Conservation (phyloP, 768 basidiomycete species). For the Lepiota venenata region DNA sequence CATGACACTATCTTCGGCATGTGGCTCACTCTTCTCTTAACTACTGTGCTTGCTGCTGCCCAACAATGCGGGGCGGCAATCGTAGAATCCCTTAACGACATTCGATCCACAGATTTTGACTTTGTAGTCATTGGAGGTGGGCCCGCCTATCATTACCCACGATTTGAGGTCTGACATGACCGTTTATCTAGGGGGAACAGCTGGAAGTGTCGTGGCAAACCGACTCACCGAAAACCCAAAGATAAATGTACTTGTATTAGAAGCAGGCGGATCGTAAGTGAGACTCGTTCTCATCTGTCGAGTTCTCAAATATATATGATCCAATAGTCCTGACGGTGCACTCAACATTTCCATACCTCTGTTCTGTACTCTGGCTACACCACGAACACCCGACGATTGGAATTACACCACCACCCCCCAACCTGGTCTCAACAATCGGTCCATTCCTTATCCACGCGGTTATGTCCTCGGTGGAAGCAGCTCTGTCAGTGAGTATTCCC, state of each 20-base stretch:
- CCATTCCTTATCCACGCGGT: no score
- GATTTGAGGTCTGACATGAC: not conserved
- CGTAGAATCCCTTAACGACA: slow-evolving; percentile 3
- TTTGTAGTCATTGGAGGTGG: slow-evolving; percentile 15
- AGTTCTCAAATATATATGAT: not conserved
- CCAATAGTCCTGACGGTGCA: not conserved
- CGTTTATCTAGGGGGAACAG: slow-evolving; percentile 37
- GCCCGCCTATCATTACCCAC: not conserved
- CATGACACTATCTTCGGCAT: not conserved
- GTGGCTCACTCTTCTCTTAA: not conserved
- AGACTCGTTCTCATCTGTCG: not conserved
- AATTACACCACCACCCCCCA: no score
- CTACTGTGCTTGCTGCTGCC: not conserved
- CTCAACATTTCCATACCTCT: not conserved
- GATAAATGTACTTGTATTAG: slow-evolving; percentile 47
- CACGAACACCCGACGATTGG: no score
- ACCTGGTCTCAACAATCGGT: no score
- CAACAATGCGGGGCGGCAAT: not conserved
- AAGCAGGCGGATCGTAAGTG: slow-evolving; percentile 52
- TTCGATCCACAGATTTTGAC: slow-evolving; percentile 7
- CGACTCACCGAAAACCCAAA: slow-evolving; percentile 48
- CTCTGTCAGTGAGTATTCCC: slow-evolving; percentile 3
- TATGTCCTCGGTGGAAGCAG: no score
- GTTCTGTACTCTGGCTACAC: not conserved
- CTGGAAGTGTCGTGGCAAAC: slow-evolving; percentile 53